Evolutionary conservation across 2,329 filamentous ascomycete species (phyloP), one percentile per base, ranked within the genome.

Genomic region (Trichoderma semiorbis): DNA sequence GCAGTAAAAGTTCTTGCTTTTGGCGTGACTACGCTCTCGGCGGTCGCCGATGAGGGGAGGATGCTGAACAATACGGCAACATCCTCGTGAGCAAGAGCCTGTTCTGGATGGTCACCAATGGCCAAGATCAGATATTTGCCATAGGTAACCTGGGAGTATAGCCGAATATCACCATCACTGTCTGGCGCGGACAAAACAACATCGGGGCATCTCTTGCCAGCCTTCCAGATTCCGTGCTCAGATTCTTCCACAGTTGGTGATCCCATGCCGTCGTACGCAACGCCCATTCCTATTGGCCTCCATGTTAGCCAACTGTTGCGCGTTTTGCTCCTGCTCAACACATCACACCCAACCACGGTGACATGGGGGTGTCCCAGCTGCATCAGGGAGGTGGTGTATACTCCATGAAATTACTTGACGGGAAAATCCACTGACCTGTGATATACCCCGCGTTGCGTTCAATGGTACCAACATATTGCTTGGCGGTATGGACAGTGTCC

Each of bases 381-480:
- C 63, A 21, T 36, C 39, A 11, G 63, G 63, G 47, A 66, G 47
- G 63, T 53, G 47, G 21, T 32, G 21, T 36, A 21, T 24, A 18
- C 36, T 62, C 28, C 53, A 16, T 61, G 21, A 11, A 32, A 50
- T 50, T 28, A 18, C 18, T n/a, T 32, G 8, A 60, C 10, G 53
- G 28, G 11, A 30, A 47, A 43, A 10, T 32, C 7, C 21, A 71
- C 77, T 72, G 75, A 81, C 83, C 84, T 7, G 84, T 85, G 60
- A 86, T 86, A 72, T 84, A 86, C 1, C 81, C 84, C 0, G 84
- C 84, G 57, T 85, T 86, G 71, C 79, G 81, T 73, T 86, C 80
- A 55, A 86, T 84, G 0, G 84, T 83, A 30, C 80, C 79, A 3
- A 86, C 84, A 61, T 86, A 86, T 43, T 83, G 78, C 74, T 83